These are phyloP conservation scores for Penicillium desertorum DNA, from an alignment of 495 filamentous ascomycete species.

Conservation along the genomic window DNA sequence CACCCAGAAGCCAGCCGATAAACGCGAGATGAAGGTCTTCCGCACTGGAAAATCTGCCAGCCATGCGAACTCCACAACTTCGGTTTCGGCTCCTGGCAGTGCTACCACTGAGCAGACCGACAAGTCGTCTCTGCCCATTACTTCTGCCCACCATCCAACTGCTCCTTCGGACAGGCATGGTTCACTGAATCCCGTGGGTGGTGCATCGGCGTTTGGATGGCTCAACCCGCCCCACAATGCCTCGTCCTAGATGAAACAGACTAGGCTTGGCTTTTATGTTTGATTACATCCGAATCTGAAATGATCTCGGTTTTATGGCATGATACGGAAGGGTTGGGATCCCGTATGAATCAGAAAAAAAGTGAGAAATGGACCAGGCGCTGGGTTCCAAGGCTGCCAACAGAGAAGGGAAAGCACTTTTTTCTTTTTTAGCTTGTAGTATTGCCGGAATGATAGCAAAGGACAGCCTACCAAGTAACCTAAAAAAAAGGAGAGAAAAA, in stretches of 20 bases:
- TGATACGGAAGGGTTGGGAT: background rate
- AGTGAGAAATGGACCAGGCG: background rate
- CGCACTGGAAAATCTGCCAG: conserved; percentile 58
- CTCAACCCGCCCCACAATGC: conserved; percentile 52
- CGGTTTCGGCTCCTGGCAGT: conserved; percentile 32
- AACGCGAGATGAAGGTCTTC: conserved; percentile 76
- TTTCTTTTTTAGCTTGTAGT: conserved; percentile 1
- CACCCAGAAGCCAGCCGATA: conserved; percentile 36
- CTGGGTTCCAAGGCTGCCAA: background rate
- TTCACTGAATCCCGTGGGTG: conserved; percentile 75
- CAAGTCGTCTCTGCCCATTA: conserved; percentile 10
- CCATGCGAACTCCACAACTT: conserved; percentile 38
- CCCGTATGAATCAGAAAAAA: background rate
- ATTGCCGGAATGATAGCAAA: background rate
- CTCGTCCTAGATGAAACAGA: conserved; percentile 31
- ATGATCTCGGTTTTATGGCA: conserved; percentile 3
- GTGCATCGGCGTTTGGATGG: conserved; percentile 96
- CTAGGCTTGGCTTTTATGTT: conserved; percentile 20
- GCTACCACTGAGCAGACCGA: conserved; percentile 28
- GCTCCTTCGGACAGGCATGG: conserved; percentile 31
- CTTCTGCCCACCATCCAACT: conserved; percentile 24
- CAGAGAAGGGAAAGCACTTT: background rate
- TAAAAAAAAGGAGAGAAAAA: background rate
- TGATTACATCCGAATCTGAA: conserved; percentile 3
- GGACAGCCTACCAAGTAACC: background rate